Evolutionary conservation across 2,329 filamentous ascomycete species (phyloP), one percentile per base, ranked within the genome.

Genomic region (Aspergillus sp.): DNA sequence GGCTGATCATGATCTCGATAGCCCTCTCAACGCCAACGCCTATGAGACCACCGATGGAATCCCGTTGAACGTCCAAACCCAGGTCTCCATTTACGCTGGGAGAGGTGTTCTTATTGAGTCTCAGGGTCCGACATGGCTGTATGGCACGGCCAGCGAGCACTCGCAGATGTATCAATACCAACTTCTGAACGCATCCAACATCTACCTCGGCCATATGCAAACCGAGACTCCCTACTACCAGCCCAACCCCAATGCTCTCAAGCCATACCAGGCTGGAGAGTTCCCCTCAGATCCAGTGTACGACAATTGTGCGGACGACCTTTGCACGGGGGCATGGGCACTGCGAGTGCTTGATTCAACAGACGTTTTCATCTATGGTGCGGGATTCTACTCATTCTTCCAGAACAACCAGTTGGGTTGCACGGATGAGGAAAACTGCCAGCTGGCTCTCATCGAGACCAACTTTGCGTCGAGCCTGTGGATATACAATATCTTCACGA

Each of bases 171-270:
- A 88, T 77, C 84, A 88, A 66, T 89, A 88, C 44, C 83, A 88
- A 61, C 74, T 88, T 49, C 70, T 76, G 60, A 75, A 78, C 49
- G 84, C 86, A 6, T 74, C 77, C 43, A 80, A 88, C 49, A 45
- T 60, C n/a, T 47, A 34, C 20, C 29, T 58, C 21, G 84, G 84
- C 21, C 78, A 83, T 58, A 81, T 85, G 45, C 86, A 89, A 66
- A 85, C 85, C 50, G 86, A 89, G 36, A 85, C 86, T 5, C 81
- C 86, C 1, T 89, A 89, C 71, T 88, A 82, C 70, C 86, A 89
- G 68, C 82, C 85, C 29, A 83, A 81, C 63, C 86, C 87, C 0
- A 73, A 72, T 44, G 83, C 86, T 0, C 75, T 78, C 0, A 72
- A 74, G 6, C 86, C 84, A 1, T 88, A 87, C 70, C 69, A 64